Conservation (phyloP, 2,329 filamentous ascomycete species). For the Nigrospora osmanthi region DNA sequence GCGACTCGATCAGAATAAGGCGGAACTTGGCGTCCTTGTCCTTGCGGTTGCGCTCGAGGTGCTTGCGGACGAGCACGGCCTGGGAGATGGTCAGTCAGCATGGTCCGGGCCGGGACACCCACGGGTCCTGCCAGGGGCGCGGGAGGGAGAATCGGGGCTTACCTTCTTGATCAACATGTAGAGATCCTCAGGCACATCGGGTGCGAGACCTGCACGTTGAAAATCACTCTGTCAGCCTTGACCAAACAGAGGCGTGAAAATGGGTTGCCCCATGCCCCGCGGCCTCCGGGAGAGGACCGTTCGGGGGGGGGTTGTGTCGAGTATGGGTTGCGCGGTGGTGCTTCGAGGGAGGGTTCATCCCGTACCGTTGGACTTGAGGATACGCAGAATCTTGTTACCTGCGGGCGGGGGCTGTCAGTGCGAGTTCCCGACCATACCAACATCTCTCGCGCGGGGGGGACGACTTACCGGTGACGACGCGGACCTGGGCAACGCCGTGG, state of each 20-base stretch:
- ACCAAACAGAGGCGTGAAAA: conserved; percentile 75
- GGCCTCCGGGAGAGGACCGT: not conserved
- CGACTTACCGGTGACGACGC: conserved; percentile 83
- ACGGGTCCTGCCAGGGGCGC: too few relatives aligned
- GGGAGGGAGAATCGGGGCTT: conserved; percentile 14
- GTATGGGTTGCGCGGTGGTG: conserved; percentile 9
- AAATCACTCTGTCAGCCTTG: conserved; percentile 86
- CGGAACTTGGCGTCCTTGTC: conserved; percentile 99
- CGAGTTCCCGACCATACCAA: not conserved
- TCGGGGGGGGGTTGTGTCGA: conserved; percentile 3
- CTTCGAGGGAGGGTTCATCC: conserved; percentile 29
- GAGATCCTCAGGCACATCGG: conserved; percentile 97
- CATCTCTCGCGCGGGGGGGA: not conserved
- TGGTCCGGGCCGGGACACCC: not conserved
- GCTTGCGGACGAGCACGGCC: conserved; percentile 98
- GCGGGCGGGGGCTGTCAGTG: conserved; percentile 9
- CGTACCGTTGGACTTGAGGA: conserved; percentile 97
- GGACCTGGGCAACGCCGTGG: conserved; percentile 97
- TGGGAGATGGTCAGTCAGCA: conserved; percentile 25
- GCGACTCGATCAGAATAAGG: conserved; percentile 99
- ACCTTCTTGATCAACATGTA: conserved; percentile 99
- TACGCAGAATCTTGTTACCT: conserved; percentile 99
- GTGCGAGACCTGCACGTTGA: conserved; percentile 76
- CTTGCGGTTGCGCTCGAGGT: conserved; percentile 99
- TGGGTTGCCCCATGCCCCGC: not conserved